phyloP scores from a whole-genome alignment of 2,329 filamentous ascomycete genomes.

The Xenoacremonium recifei region DNA sequence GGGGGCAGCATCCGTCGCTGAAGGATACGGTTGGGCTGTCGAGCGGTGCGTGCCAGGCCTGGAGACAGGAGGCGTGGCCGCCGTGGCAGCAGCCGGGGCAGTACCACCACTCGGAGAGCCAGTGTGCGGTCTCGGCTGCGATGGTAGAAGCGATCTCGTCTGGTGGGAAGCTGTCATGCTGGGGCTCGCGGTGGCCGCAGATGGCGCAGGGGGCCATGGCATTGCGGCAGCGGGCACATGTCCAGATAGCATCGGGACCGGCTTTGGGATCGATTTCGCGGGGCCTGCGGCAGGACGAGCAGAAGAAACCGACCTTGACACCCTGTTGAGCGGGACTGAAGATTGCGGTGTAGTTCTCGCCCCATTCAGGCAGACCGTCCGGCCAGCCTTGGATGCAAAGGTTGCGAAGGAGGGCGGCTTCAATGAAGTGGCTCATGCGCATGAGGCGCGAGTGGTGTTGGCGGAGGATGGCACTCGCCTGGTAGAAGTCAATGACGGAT shows the following conservation, averaged over 20 bases:
- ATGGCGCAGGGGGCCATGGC: constrained; percentile 58
- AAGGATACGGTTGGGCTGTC: constrained; percentile 26
- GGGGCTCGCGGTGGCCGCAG: constrained; percentile 53
- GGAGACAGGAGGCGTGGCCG: constrained; percentile 59
- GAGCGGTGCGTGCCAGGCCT: constrained; percentile 53
- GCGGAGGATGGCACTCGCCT: constrained; percentile 54
- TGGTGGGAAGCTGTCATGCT: constrained; percentile 40
- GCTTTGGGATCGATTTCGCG: constrained; percentile 49
- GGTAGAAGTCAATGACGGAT: constrained; percentile 52
- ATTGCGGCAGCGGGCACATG: constrained; percentile 54
- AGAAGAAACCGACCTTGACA: constrained; percentile 53
- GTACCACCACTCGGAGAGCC: constrained; percentile 57
- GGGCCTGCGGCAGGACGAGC: constrained; percentile 55
- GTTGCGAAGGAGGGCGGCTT: constrained; percentile 61
- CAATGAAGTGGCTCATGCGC: constrained; percentile 57
- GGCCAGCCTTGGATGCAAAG: constrained; percentile 59
- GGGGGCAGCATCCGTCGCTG: constrained; percentile 59
- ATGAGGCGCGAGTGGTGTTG: constrained; percentile 61
- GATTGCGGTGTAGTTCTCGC: constrained; percentile 53
- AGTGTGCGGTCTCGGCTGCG: constrained; percentile 17
- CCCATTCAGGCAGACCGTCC: constrained; percentile 49
- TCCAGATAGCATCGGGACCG: constrained; percentile 49
- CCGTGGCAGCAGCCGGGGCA: constrained; percentile 63
- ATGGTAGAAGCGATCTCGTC: constrained; percentile 28
- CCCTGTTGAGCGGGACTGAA: constrained; percentile 54